Percentiles rank a stretch among this genome's conserved stretches.
Evolutionary conservation across 768 basidiomycete species (phyloP).

Genomic region (Suillus weaverae): DNA sequence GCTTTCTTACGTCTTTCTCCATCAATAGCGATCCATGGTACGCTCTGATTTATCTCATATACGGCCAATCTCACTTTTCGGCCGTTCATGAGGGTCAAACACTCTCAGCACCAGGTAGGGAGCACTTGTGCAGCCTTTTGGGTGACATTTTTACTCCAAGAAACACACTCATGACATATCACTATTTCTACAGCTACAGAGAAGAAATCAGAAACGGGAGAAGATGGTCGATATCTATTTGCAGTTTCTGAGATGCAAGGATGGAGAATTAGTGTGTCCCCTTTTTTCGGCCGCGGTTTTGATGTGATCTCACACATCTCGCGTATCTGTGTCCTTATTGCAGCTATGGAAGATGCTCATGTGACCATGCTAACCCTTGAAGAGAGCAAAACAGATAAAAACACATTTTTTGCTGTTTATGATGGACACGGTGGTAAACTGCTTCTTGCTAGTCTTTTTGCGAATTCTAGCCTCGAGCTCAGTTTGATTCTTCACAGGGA

Average conservation of each 20-base stretch:
- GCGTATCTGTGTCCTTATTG: conserved; percentile 18
- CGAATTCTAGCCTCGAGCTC: conserved; percentile 12
- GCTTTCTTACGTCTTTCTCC: conserved; percentile 27
- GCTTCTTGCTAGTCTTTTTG: background rate
- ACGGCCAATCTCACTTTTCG: conserved; percentile 8
- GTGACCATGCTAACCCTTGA: conserved; percentile 71
- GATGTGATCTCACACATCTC: conserved; percentile 12
- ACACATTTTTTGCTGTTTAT: conserved; percentile 94
- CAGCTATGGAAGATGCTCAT: conserved; percentile 99
- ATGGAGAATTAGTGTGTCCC: conserved; percentile 91
- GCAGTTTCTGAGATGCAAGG: conserved; percentile 97
- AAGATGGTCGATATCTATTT: conserved; percentile 69
- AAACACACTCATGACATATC: conserved; percentile 14
- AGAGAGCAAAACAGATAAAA: conserved; percentile 44
- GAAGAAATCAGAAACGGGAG: conserved; percentile 76
- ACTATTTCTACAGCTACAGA: conserved; percentile 57
- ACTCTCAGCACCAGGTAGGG: conserved; percentile 74
- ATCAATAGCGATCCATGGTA: conserved; percentile 30
- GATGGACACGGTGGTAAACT: conserved; percentile 92
- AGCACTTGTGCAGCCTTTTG: conserved; percentile 2
- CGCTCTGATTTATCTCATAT: conserved; percentile 11
- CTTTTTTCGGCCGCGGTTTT: background rate
- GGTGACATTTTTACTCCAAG: conserved; percentile 9
- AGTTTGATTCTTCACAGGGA: conserved; percentile 46
- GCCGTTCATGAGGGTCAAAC: conserved; percentile 70